Base-by-base conservation (phyloP, 495 filamentous ascomycete species). In the Staphylotrichum tortipilum region DNA sequence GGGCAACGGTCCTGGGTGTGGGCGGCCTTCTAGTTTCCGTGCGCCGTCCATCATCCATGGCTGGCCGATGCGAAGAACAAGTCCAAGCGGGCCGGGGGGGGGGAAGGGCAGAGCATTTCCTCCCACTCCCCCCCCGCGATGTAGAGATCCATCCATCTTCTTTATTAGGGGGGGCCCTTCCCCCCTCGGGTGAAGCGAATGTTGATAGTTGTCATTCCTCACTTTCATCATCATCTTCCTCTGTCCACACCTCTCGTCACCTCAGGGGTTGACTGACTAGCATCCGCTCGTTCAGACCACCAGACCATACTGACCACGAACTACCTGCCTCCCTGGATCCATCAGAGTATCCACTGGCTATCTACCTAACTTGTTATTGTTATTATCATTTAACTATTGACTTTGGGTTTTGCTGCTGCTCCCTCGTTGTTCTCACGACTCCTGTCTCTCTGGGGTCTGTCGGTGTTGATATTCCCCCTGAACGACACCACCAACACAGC, bases 221-320 rank as follows among this genome's bases (percentile, higher is more conserved):
- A n/a, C n/a, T n/a, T 48, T 38, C 45, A 48, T 48, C 34, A 29
- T 31, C 40, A 23, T 39, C n/a, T 3, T 41, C 22, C 17, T 30
- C 24, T 12, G n/a, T n/a, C n/a, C n/a, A n/a, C n/a, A n/a, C n/a
- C n/a, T n/a, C n/a, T n/a, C n/a, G n/a, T n/a, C n/a, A n/a, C n/a
- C n/a, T n/a, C n/a, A 3, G 18, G 19, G 11, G 22, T 23, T 9
- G 3, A 36, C 14, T 46, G 6, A 26, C 33, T 23, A 28, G 23
- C 34, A 47, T 47, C 15, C 44, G 21, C 26, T 46, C 33, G 44
- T 26, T 37, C 37, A 5, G 4, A 31, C n/a, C n/a, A n/a, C n/a
- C n/a, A n/a, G n/a, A n/a, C n/a, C 35, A 9, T 19, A 37, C 35
- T 15, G 7, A 37, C 3, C n/a, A 37, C 35, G 17, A 19, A 29